phyloP scores from a whole-genome alignment of 331 rosid genomes.

The Pyrus hybrid region DNA sequence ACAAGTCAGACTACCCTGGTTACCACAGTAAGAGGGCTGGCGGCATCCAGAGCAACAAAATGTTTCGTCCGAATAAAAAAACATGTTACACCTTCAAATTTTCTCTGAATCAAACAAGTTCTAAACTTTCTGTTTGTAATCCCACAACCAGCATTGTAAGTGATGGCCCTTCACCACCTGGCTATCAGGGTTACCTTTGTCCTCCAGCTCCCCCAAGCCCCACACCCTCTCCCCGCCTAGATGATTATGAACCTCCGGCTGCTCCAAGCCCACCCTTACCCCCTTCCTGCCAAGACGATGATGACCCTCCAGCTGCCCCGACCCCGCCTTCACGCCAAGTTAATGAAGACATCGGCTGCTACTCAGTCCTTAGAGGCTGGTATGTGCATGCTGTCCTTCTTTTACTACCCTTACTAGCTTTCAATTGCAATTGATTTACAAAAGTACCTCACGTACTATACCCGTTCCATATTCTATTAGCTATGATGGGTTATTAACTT shows the following conservation, averaged over 20 bases:
- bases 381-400: not conserved
- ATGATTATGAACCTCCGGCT: not conserved
- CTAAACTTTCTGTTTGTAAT: not conserved
- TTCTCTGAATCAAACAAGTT: not conserved
- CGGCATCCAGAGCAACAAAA: not conserved
- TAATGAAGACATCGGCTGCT: not conserved
- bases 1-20: not conserved
- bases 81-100: slow-evolving; percentile 13
- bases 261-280: not conserved
- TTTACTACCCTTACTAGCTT: not conserved
- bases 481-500: too few species aligned
- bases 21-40: slow-evolving; percentile 26
- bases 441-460: too few species aligned
- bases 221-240: too few species aligned
- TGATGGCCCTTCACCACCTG: not conserved
- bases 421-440: not conserved
- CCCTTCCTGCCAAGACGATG: not conserved
- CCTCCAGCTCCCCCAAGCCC: not conserved
- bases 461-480: too few species aligned
- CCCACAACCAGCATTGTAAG: not conserved
- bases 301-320: not conserved
- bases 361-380: not conserved
- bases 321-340: not conserved
- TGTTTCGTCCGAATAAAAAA: slow-evolving; percentile 3
- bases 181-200: not conserved